Evolutionary conservation across 441 rosid species (phyloP).

Genomic region (Pelargonium cotyledonis): DNA sequence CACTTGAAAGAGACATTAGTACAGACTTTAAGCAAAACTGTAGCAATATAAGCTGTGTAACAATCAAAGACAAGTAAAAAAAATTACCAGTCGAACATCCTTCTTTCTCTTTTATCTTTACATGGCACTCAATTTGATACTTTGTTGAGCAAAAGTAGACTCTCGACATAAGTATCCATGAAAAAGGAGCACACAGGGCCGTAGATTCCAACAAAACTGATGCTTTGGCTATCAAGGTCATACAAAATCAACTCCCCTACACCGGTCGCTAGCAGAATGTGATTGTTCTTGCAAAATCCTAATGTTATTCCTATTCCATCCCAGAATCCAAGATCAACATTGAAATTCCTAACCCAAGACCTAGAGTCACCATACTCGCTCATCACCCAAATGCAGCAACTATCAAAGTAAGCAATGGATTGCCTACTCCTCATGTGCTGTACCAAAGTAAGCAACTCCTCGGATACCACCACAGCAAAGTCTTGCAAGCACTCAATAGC

Average conservation of each 20-base stretch:
- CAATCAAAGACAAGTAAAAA: neutral
- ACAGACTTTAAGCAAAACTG: too few relatives aligned
- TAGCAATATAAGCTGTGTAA: too few relatives aligned
- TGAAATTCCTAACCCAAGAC: neutral
- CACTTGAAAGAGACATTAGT: neutral
- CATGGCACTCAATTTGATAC: neutral
- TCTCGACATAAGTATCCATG: neutral
- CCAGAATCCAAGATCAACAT: neutral
- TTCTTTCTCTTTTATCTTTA: neutral
- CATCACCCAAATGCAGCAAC: conserved; percentile 3
- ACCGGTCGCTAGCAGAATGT: neutral
- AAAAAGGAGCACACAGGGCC: neutral
- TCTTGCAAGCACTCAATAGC: neutral
- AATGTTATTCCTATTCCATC: neutral
- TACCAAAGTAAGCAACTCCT: neutral
- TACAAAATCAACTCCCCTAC: neutral
- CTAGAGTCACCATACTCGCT: neutral
- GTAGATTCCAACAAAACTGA: neutral
- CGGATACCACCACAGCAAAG: neutral
- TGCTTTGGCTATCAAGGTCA: neutral
- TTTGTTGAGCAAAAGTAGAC: neutral
- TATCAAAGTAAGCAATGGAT: neutral
- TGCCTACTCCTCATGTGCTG: conserved; percentile 3
- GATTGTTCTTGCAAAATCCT: neutral
- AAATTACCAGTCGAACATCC: neutral